Evolutionary conservation across 192 early-diverging fungal species (phyloP), one percentile per base, ranked within the genome.

Genomic region (Coemansia sp.): DNA sequence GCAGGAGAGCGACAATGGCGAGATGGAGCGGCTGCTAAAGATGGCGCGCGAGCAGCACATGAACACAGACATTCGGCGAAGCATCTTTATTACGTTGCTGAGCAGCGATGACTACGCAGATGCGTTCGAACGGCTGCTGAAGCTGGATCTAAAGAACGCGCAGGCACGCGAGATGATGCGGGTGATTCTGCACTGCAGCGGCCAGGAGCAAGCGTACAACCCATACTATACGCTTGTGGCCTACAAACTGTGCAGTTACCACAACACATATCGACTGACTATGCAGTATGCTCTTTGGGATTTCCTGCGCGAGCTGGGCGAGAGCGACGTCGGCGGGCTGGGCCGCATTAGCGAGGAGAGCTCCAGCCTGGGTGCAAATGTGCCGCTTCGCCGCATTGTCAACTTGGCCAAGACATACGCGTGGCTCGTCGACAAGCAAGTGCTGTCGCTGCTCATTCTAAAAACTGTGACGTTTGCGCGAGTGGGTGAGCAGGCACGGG

Each of bases 261-360:
- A 90, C 65, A 87, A 91, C 71, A 87, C 88, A 7, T 93, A 88
- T 83, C 89, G 88, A 74, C 85, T 97, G 61, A 99, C 97, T 5
- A 89, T 94, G 69, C 93, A 96, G 85, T 99, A 91, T 72, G 87
- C 89, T 14, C 83, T 99, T 43, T 99, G 97, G 97, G 97, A 99
- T 76, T 86, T 92, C 66, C 68, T 99, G 59, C 87, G 97, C 55
- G 90, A 88, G 55, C 82, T 92, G 70, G 92, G 88, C 24, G 92
- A 93, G 53, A 79, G 69, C n/a, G 91, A 90, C 59, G 87, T 91
- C 2, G 90, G 90, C 61, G 90, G 90, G 2, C 78, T 93, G 75
- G 83, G 76, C 10, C 62, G 63, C n/a, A 70, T 75, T 19, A 50
- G 41, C 43, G 48, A 52, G 4, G 76, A 60, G 14, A 70, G 64